phyloP scores from a whole-genome alignment of 345 rosid genomes.

The Garcia nutans region DNA sequence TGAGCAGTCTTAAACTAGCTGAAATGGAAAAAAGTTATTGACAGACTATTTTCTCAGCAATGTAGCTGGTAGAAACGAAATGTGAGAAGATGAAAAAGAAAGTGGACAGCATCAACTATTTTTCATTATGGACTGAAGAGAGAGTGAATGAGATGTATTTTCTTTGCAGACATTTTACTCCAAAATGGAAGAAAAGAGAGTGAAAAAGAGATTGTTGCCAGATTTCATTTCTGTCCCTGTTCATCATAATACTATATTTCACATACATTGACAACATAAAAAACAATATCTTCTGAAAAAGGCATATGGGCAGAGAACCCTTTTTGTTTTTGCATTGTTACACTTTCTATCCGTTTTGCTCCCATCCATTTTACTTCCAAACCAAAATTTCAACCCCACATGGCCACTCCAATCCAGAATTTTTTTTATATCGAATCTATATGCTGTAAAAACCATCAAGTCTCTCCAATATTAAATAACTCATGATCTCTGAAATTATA shows the following conservation, averaged over 20 bases:
- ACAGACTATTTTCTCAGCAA: not conserved
- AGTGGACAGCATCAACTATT: not conserved
- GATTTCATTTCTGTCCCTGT: not conserved
- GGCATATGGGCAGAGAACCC: no score
- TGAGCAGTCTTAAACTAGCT: not conserved
- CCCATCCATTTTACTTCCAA: not conserved
- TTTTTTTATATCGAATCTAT: no score
- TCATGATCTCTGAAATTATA: no score
- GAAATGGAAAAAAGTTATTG: not conserved
- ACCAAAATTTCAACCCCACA: not conserved
- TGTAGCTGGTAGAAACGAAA: not conserved
- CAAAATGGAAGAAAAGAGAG: not conserved
- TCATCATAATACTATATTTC: no score
- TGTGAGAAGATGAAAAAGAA: not conserved
- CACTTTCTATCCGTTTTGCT: not conserved
- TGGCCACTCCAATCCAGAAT: no score
- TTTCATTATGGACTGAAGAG: not conserved
- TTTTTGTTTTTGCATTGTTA: no score
- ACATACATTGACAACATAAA: not conserved
- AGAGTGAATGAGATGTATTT: not conserved
- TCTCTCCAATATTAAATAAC: no score
- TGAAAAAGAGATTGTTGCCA: not conserved
- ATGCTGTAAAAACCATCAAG: no score
- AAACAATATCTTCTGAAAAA: not conserved
- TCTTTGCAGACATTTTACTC: no score